Evolutionary conservation across 75 land plant genomes (phyloP), one percentile per base, ranked within the genome.

Genomic region (Picea glauca): DNA sequence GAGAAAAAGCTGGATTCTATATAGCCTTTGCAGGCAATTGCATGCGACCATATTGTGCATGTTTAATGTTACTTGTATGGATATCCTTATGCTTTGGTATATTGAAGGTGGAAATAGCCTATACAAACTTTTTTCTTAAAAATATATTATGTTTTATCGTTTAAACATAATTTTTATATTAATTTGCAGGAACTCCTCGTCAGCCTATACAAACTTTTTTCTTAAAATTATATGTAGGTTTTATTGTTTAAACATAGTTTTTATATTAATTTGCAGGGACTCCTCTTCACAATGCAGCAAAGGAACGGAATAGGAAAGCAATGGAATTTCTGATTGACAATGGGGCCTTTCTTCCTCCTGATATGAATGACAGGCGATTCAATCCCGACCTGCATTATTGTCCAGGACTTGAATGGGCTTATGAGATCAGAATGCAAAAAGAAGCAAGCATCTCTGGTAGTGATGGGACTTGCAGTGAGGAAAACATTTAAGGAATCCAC

Each of bases 361-460:
- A 96, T 82, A 92, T 96, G 50, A 75, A 82, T 38, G 99, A 96
- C 76, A 81, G 74, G 23, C 90, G 99, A 38, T 96, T 96, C 83
- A 96, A 96, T 78, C 99, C 99, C n/a, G 95, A 94, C 11, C 91
- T 96, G 21, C 99, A 96, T 76, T 96, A 96, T 84, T 96, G 98
- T 62, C 81, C 90, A 32, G 98, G 93, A 20, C 90, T 96, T 60
- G 97, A 96, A 21, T 92, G 93, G 94, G 99, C 98, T 9, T 96
- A 96, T 75, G 92, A 94, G 74, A 83, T 81, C 78, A 90, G 80
- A 3, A n/a, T 82, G 5, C 85, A 75, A 46, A 58, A 77, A 13
- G 88, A 86, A 30, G 79, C 62, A 58, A 62, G 32, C 12, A 50
- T 74, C 21, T 83, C 85, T 20, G 60, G 77, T 3, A 76, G 76